A percentile compares a stretch with the other conserved stretches of the same genome.
These are phyloP conservation scores for Macrophomina phaseolina DNA, from an alignment of 2,329 filamentous ascomycete genomes.

Conservation along the genomic window DNA sequence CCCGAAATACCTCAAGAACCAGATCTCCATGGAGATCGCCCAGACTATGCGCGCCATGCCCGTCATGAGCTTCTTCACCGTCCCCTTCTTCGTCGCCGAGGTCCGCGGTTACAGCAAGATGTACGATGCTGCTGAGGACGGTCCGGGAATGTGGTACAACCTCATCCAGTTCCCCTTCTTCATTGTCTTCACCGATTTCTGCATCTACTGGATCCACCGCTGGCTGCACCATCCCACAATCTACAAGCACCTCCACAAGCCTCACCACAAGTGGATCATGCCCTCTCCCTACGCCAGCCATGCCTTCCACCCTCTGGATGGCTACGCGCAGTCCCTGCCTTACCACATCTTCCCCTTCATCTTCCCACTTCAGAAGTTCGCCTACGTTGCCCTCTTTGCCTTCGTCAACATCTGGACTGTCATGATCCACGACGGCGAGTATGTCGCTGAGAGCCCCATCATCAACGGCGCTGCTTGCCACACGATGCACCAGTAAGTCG, in stretches of 20 bases:
- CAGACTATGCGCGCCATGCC: constrained; percentile 81
- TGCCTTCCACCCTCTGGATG: constrained; percentile 93
- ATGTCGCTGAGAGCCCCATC: constrained; percentile 85
- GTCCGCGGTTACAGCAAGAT: constrained; percentile 85
- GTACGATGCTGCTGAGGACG: constrained; percentile 79
- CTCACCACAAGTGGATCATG: constrained; percentile 99
- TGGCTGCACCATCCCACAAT: constrained; percentile 78
- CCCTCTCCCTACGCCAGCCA: constrained; percentile 91
- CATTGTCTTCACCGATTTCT: constrained; percentile 85
- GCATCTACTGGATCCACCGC: constrained; percentile 91
- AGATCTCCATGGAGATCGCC: constrained; percentile 82
- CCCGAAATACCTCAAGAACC: constrained; percentile 94
- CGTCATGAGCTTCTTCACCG: constrained; percentile 80
- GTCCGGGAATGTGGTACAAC: constrained; percentile 79
- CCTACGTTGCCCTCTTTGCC: constrained; percentile 82
- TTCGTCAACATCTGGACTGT: constrained; percentile 98
- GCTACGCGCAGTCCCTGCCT: constrained; percentile 84
- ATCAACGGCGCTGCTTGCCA: constrained; percentile 96
- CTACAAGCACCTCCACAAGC: constrained; percentile 93
- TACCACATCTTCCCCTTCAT: constrained; percentile 94
- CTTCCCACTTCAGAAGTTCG: constrained; percentile 90
- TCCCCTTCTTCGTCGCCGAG: constrained; percentile 80
- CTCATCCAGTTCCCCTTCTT: constrained; percentile 85
- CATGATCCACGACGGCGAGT: constrained; percentile 95
- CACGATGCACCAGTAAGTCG: constrained; percentile 74